Evolutionary conservation across 2,329 filamentous ascomycete species (phyloP).

Genomic region (Aspergillus uvarum): DNA sequence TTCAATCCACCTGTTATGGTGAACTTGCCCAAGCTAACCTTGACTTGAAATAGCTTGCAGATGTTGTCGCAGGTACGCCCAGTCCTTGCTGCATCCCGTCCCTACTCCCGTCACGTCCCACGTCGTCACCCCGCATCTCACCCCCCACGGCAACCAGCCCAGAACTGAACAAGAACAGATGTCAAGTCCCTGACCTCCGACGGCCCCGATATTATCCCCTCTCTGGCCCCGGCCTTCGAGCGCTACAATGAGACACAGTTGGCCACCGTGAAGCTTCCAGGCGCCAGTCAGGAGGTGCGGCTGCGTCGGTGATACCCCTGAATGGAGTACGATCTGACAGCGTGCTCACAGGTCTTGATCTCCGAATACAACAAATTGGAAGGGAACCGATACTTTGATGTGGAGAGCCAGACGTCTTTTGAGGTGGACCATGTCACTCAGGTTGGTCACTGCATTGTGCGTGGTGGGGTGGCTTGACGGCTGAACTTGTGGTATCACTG

Average conservation of each 20-base stretch:
- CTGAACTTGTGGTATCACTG: neutral
- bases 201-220: slow-evolving; percentile 64
- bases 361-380: slow-evolving; percentile 83
- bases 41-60: slow-evolving; percentile 64
- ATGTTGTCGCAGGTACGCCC: slow-evolving; percentile 76
- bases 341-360: slow-evolving; percentile 63
- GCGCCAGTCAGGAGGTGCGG: slow-evolving; percentile 72
- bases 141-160: slow-evolving; percentile 9
- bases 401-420: slow-evolving; percentile 84
- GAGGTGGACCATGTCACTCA: slow-evolving; percentile 81
- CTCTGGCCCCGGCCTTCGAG: slow-evolving; percentile 79
- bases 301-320: neutral
- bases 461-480: neutral
- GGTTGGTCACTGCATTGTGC: slow-evolving; percentile 41
- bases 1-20: neutral
- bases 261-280: slow-evolving; percentile 82
- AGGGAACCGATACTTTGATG: slow-evolving; percentile 82
- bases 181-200: slow-evolving; percentile 82
- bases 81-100: slow-evolving; percentile 15
- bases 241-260: slow-evolving; percentile 98
- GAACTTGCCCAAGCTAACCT: slow-evolving; percentile 16
- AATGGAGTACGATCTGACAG: slow-evolving; percentile 1
- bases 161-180: slow-evolving; percentile 54
- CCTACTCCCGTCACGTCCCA: neutral
- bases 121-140: slow-evolving; percentile 5